Percentiles rank a stretch among this genome's conserved stretches.
phyloP scores from a whole-genome alignment of 1,284 basidiomycete species.

The Tilletia caries region DNA sequence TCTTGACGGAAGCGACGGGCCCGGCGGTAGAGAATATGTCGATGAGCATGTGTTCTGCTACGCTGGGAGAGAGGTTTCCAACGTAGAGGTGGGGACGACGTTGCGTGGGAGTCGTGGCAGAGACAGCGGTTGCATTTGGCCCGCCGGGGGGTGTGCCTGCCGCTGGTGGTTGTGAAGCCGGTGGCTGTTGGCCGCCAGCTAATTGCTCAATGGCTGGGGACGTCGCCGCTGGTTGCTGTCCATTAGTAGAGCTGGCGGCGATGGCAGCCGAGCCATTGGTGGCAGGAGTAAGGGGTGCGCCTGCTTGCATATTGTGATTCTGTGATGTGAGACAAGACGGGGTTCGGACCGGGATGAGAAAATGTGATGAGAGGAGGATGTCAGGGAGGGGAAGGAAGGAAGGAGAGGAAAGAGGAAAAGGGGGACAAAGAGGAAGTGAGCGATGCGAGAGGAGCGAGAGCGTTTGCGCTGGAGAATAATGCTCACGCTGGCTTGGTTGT shows the following conservation, averaged over 20 bases:
- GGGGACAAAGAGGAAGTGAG: neutral
- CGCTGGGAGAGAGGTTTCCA: constrained; percentile 88
- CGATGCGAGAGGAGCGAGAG: neutral
- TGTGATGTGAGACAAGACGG: neutral
- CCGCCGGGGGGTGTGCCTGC: neutral
- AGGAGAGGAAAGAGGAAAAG: constrained; percentile 4
- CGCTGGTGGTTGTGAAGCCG: neutral
- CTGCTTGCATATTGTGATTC: neutral
- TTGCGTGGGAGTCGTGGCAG: neutral
- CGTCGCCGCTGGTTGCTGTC: neutral
- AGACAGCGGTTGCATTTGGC: neutral
- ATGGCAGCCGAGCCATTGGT: neutral
- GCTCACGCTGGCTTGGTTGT: no score
- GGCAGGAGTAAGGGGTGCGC: neutral
- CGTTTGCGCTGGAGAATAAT: no score
- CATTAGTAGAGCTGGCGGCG: neutral
- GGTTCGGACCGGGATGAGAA: neutral
- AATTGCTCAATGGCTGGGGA: neutral
- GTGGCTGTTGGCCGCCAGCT: neutral
- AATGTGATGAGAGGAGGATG: neutral
- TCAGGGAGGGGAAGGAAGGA: constrained; percentile 2
- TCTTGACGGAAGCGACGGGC: constrained; percentile 93
- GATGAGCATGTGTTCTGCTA: constrained; percentile 70
- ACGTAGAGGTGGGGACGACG: constrained; percentile 85
- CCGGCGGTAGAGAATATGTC: constrained; percentile 95